Percentiles rank a stretch among this genome's conserved stretches.
These are phyloP conservation scores for Alternaria sp. DNA, from an alignment of 2,329 filamentous ascomycete genomes.

Conservation along the genomic window DNA sequence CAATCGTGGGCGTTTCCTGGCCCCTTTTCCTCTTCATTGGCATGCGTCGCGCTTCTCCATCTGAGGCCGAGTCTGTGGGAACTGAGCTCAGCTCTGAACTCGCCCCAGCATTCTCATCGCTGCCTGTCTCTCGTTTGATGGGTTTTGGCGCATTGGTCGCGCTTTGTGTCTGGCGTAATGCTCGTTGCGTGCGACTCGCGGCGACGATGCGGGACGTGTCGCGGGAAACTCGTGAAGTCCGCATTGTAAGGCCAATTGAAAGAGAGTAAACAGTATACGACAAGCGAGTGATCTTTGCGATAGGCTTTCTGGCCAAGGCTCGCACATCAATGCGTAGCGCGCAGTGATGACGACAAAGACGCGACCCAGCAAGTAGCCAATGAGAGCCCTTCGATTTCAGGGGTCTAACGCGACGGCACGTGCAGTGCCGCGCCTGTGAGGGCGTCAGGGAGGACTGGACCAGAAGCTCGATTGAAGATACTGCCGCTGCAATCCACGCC, in stretches of 20 bases:
- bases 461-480: neutral
- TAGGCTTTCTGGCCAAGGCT: neutral
- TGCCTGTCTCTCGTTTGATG: slow-evolving; percentile 24
- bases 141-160: slow-evolving; percentile 33
- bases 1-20: slow-evolving; percentile 40
- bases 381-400: neutral
- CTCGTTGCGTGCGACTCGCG: slow-evolving; percentile 37
- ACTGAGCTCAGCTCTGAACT: slow-evolving; percentile 48
- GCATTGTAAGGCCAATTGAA: slow-evolving; percentile 33
- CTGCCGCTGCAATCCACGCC: neutral
- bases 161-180: slow-evolving; percentile 47
- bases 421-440: neutral
- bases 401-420: neutral
- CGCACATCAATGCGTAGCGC: neutral
- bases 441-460: neutral
- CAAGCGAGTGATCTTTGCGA: neutral
- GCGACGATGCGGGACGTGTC: slow-evolving; percentile 47
- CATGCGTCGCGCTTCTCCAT: slow-evolving; percentile 26
- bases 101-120: slow-evolving; percentile 22
- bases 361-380: neutral
- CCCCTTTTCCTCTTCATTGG: slow-evolving; percentile 60
- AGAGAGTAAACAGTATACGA: neutral
- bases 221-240: slow-evolving; percentile 51
- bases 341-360: slow-evolving; percentile 2
- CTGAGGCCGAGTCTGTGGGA: slow-evolving; percentile 38